A percentile compares a stretch with the other conserved stretches of the same genome.
phyloP scores from a whole-genome alignment of 2,329 filamentous ascomycete genomes.

The Cladosporium sp. region DNA sequence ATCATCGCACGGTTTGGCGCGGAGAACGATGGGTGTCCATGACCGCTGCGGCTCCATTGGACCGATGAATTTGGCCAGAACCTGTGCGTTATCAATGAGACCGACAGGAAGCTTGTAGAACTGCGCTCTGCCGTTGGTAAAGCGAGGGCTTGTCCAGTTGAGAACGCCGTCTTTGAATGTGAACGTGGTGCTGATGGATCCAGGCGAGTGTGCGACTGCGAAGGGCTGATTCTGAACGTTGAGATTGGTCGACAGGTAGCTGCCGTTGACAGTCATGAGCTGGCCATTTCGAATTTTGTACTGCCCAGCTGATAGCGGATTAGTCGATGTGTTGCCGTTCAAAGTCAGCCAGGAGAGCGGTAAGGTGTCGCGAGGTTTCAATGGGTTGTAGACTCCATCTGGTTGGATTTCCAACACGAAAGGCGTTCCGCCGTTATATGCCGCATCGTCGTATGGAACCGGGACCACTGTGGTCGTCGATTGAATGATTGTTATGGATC shows the following conservation, averaged over 20 bases:
- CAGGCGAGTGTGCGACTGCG: slow-evolving; percentile 19
- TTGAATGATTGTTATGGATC: slow-evolving; percentile 23
- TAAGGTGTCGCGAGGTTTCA: neutral
- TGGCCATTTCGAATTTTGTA: slow-evolving; percentile 29
- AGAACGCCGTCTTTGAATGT: slow-evolving; percentile 23
- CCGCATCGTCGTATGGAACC: slow-evolving; percentile 19
- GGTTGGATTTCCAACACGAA: slow-evolving; percentile 29
- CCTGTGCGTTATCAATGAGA: slow-evolving; percentile 23
- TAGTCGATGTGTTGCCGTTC: slow-evolving; percentile 32
- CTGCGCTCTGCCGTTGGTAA: slow-evolving; percentile 27
- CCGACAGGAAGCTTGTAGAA: slow-evolving; percentile 29
- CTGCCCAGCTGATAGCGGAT: slow-evolving; percentile 25
- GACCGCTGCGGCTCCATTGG: slow-evolving; percentile 17
- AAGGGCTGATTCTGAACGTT: slow-evolving; percentile 25
- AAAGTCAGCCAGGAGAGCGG: slow-evolving; percentile 25
- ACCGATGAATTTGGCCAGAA: slow-evolving; percentile 29
- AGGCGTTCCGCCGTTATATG: slow-evolving; percentile 28
- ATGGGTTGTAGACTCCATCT: slow-evolving; percentile 4
- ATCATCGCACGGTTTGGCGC: slow-evolving; percentile 21
- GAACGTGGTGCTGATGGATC: slow-evolving; percentile 29
- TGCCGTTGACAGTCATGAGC: slow-evolving; percentile 20
- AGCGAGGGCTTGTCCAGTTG: slow-evolving; percentile 30
- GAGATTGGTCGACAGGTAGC: slow-evolving; percentile 23
- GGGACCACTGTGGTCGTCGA: slow-evolving; percentile 27
- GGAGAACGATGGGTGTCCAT: slow-evolving; percentile 28